Evolutionary conservation across 768 basidiomycete species (phyloP).

Genomic region (Cyclocybe aegerita): DNA sequence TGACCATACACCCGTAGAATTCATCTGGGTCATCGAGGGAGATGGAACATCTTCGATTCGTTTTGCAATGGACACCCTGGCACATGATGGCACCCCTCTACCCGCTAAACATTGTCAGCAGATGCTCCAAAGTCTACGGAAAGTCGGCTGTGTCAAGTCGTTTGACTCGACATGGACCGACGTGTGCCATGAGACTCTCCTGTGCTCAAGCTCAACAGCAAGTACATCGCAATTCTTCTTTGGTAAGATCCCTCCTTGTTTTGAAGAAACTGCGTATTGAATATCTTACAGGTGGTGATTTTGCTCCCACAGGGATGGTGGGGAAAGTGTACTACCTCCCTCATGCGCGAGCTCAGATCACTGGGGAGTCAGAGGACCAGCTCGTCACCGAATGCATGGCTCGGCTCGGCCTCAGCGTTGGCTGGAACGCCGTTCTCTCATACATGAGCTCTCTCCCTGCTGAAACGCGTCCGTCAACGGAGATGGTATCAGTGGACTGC

Average conservation of each 20-base stretch:
- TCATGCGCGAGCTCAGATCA: slow-evolving; percentile 6
- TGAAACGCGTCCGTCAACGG: slow-evolving; percentile 4
- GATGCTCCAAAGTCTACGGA: slow-evolving; percentile 4
- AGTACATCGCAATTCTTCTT: slow-evolving; percentile 13
- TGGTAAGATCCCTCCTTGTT: slow-evolving; percentile 2
- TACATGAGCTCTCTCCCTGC: slow-evolving; percentile 9
- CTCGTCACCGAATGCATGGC: slow-evolving; percentile 11
- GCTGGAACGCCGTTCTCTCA: slow-evolving; percentile 10
- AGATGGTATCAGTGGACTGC: slow-evolving; percentile 17
- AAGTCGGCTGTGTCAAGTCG: slow-evolving; percentile 5
- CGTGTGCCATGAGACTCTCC: slow-evolving; percentile 13
- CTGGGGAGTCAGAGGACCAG: slow-evolving; percentile 6
- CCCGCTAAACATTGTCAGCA: slow-evolving; percentile 3
- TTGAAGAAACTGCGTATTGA: background rate
- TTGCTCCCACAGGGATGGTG: slow-evolving; percentile 11
- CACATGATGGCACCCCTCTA: slow-evolving; percentile 8
- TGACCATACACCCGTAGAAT: slow-evolving; percentile 16
- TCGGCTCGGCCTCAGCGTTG: slow-evolving; percentile 4
- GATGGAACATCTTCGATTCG: slow-evolving; percentile 14
- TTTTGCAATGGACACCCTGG: slow-evolving; percentile 15
- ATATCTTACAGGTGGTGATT: slow-evolving; percentile 9
- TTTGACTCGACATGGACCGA: slow-evolving; percentile 14
- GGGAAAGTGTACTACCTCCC: slow-evolving; percentile 19
- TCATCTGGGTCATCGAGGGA: slow-evolving; percentile 14
- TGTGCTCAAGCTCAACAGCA: slow-evolving; percentile 1